Evolutionary conservation across 2,329 filamentous ascomycete species (phyloP).

Genomic region (Trichophyton simii): DNA sequence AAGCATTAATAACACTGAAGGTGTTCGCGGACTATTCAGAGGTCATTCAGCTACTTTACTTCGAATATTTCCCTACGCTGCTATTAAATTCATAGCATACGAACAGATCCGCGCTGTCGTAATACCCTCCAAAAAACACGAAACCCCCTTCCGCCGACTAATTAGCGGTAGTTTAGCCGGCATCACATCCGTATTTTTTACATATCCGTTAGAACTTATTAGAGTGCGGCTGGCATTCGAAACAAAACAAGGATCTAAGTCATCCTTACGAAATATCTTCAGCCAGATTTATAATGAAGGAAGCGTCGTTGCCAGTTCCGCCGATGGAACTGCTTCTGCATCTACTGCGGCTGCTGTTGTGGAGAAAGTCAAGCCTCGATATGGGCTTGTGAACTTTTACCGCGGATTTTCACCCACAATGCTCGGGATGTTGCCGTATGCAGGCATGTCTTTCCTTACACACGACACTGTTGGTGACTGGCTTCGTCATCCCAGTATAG

Average conservation of each 20-base stretch:
- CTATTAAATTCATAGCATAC: constrained; percentile 95
- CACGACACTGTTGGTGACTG: constrained; percentile 84
- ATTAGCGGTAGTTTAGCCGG: constrained; percentile 43
- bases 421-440: constrained; percentile 91
- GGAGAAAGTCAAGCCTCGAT: constrained; percentile 45
- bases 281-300: constrained; percentile 76
- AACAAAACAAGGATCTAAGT: constrained; percentile 61
- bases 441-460: constrained; percentile 86
- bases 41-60: constrained; percentile 90
- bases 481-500: constrained; percentile 56
- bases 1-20: constrained; percentile 68
- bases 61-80: constrained; percentile 92
- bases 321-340: constrained; percentile 21
- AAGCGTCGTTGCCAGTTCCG: constrained; percentile 23
- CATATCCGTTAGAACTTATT: constrained; percentile 87
- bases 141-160: constrained; percentile 62
- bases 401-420: constrained; percentile 83
- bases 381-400: constrained; percentile 82
- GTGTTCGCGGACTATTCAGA: constrained; percentile 66
- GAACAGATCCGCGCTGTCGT: constrained; percentile 78
- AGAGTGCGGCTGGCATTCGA: constrained; percentile 89
- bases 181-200: constrained; percentile 86
- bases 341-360: constrained; percentile 28
- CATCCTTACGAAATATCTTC: constrained; percentile 64
- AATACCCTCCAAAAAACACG: constrained; percentile 58